These are phyloP conservation scores for Aspergillus haitiensis DNA, from an alignment of 495 filamentous ascomycete genomes.

Conservation along the genomic window DNA sequence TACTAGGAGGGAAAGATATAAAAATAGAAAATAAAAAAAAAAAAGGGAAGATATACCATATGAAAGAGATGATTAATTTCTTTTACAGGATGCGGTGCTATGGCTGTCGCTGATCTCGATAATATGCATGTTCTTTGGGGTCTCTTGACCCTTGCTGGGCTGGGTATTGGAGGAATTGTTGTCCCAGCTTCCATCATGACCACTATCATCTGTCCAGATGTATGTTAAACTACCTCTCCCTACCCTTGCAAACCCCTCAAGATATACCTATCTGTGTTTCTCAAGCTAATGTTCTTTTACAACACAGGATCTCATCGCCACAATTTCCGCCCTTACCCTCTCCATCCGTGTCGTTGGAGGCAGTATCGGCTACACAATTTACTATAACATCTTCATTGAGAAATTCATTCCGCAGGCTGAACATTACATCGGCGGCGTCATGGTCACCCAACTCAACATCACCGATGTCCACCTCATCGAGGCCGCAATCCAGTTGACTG, in stretches of 20 bases:
- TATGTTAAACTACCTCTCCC: slow-evolving; percentile 21
- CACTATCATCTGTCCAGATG: slow-evolving; percentile 70
- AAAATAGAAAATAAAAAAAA: too few relatives aligned
- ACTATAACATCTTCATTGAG: slow-evolving; percentile 73
- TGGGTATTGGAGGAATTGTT: slow-evolving; percentile 73
- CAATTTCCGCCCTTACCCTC: slow-evolving; percentile 71
- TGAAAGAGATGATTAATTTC: neutral
- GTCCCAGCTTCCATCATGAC: slow-evolving; percentile 71
- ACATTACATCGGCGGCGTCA: slow-evolving; percentile 54
- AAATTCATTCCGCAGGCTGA: slow-evolving; percentile 58
- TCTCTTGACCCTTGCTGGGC: slow-evolving; percentile 61
- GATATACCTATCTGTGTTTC: neutral
- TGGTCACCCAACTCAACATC: slow-evolving; percentile 55
- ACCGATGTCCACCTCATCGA: slow-evolving; percentile 41
- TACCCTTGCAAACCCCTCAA: neutral
- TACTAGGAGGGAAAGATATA: slow-evolving; percentile 6
- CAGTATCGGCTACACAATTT: slow-evolving; percentile 68
- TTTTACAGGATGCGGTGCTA: slow-evolving; percentile 56
- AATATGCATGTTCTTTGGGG: slow-evolving; percentile 63
- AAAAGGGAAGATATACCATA: too few relatives aligned
- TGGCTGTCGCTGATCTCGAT: slow-evolving; percentile 56
- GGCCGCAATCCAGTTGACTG: slow-evolving; percentile 57
- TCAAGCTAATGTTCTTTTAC: slow-evolving; percentile 14
- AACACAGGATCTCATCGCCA: slow-evolving; percentile 65
- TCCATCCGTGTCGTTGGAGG: slow-evolving; percentile 71